A percentile compares a stretch with the other conserved stretches of the same genome.
Evolutionary conservation across 306 rosid genomes (phyloP).

Genomic region (Gastrolobium bilobum): DNA sequence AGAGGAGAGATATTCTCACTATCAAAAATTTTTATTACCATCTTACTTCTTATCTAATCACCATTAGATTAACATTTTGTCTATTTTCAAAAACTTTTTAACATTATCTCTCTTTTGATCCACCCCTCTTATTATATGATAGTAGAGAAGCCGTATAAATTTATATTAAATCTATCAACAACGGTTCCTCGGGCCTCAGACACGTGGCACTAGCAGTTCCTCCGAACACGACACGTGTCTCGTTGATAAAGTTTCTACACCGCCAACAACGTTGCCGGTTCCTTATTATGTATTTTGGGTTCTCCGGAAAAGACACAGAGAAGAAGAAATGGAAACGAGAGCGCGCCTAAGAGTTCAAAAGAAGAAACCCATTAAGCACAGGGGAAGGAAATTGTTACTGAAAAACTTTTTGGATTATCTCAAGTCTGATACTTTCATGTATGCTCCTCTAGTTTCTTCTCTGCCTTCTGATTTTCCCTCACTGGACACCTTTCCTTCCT

Average conservation of each 20-base stretch:
- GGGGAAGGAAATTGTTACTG: slow-evolving; percentile 54
- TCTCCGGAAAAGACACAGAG: neutral
- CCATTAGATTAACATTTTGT: too few relatives aligned
- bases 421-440: slow-evolving; percentile 65
- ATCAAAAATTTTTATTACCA: too few relatives aligned
- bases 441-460: slow-evolving; percentile 68
- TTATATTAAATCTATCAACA: too few relatives aligned
- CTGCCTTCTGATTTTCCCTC: slow-evolving; percentile 39
- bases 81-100: too few relatives aligned
- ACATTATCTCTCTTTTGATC: too few relatives aligned
- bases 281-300: slow-evolving; percentile 5
- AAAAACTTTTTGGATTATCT: slow-evolving; percentile 63
- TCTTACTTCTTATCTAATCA: too few relatives aligned
- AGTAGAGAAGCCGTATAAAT: too few relatives aligned
- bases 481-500: slow-evolving; percentile 27
- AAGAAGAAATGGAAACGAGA: slow-evolving; percentile 58
- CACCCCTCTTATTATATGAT: too few relatives aligned
- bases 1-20: too few relatives aligned
- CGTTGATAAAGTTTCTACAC: slow-evolving; percentile 42
- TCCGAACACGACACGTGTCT: slow-evolving; percentile 46
- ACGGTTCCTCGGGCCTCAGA: too few relatives aligned
- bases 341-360: slow-evolving; percentile 41
- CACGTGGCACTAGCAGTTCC: slow-evolving; percentile 44
- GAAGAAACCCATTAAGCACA: slow-evolving; percentile 52
- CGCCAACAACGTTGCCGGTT: slow-evolving; percentile 38